These are phyloP conservation scores for Aaosphaeria pasadenensis DNA, from an alignment of 2,329 filamentous ascomycete genomes.

Conservation along the genomic window DNA sequence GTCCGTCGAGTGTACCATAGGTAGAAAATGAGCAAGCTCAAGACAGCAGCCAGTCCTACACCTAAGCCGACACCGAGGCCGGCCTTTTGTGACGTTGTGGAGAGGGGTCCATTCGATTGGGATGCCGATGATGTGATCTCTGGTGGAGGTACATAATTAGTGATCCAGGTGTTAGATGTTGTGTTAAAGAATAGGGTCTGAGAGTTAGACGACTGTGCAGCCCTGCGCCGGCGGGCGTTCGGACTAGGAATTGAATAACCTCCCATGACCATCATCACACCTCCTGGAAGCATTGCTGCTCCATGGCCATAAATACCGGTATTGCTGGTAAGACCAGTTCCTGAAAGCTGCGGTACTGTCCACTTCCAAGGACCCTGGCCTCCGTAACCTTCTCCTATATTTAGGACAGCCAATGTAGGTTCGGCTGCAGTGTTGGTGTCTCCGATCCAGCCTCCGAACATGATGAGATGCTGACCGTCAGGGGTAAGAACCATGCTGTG, in stretches of 20 bases:
- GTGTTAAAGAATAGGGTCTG: conserved; percentile 59
- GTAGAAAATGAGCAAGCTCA: conserved; percentile 43
- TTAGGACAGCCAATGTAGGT: conserved; percentile 76
- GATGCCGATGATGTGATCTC: conserved; percentile 9
- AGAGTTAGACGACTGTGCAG: conserved; percentile 38
- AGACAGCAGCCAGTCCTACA: conserved; percentile 42
- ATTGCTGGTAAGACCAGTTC: conserved; percentile 39
- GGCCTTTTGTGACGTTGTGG: conserved; percentile 44
- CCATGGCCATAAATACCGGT: conserved; percentile 61
- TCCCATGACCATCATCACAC: conserved; percentile 60
- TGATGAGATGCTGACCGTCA: conserved; percentile 72
- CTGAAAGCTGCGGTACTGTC: conserved; percentile 57
- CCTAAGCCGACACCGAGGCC: conserved; percentile 46
- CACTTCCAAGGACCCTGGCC: conserved; percentile 63
- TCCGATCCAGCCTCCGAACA: conserved; percentile 92
- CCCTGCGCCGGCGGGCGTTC: conserved; percentile 35
- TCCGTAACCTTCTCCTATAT: conserved; percentile 72
- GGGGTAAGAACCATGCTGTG: conserved; percentile 80
- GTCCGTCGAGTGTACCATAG: conserved; percentile 46
- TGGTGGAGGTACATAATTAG: conserved; percentile 53
- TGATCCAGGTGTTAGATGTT: conserved; percentile 58
- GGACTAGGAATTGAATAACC: conserved; percentile 52
- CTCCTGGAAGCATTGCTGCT: conserved; percentile 59
- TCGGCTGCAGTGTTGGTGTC: conserved; percentile 71
- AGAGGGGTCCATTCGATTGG: conserved; percentile 31